phyloP scores from a whole-genome alignment of 768 basidiomycete genomes.

The Goffeauzyma gilvescens region DNA sequence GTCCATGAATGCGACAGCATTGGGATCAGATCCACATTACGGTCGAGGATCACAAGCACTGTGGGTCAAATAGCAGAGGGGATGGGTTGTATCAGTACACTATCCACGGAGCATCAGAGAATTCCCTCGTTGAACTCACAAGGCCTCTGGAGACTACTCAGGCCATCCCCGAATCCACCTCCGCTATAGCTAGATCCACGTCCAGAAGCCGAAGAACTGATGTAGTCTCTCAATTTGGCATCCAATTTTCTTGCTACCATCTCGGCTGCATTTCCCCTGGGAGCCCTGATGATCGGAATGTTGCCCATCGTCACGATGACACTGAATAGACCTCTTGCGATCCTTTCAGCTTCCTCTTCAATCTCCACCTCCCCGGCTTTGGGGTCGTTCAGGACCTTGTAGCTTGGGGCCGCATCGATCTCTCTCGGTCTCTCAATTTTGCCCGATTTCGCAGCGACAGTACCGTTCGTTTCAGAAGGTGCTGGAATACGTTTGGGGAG shows the following conservation, averaged over 20 bases:
- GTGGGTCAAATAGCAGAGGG: not conserved
- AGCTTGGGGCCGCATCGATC: conserved; percentile 39
- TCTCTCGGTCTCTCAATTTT: conserved; percentile 14
- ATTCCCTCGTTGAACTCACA: conserved; percentile 37
- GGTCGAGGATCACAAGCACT: conserved; percentile 86
- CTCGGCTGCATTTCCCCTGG: conserved; percentile 90
- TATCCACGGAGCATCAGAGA: not conserved
- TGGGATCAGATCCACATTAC: conserved; percentile 83
- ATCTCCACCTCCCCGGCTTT: conserved; percentile 74
- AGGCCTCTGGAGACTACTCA: conserved; percentile 72
- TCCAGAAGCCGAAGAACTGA: conserved; percentile 36
- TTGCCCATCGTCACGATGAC: conserved; percentile 46
- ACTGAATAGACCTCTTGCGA: conserved; percentile 77
- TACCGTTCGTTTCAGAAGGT: conserved; percentile 12
- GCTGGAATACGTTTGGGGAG: conserved; percentile 37
- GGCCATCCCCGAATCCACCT: conserved; percentile 58
- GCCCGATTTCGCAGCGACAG: not conserved
- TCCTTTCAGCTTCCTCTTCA: conserved; percentile 77
- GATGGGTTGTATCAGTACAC: not conserved
- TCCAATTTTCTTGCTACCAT: conserved; percentile 98
- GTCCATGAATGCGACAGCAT: conserved; percentile 96
- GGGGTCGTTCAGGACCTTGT: conserved; percentile 76
- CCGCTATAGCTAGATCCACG: conserved; percentile 36
- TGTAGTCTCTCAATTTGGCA: conserved; percentile 68
- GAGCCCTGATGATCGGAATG: conserved; percentile 84